A percentile compares a stretch with the other conserved stretches of the same genome.
These are phyloP conservation scores for Triglochin maritima DNA, from an alignment of 106 monocot species.

Conservation along the genomic window DNA sequence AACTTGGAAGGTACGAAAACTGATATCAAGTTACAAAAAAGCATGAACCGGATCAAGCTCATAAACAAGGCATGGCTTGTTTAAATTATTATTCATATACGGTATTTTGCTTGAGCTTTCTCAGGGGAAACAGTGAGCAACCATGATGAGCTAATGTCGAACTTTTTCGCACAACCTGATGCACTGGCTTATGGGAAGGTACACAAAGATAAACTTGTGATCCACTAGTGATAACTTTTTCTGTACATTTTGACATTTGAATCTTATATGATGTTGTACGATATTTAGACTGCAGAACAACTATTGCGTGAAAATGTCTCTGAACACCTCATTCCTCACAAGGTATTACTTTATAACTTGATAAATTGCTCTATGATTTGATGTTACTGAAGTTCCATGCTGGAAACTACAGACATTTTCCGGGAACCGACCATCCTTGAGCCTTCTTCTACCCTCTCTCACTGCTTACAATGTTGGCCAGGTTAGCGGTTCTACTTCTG, in stretches of 20 bases:
- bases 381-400: neutral
- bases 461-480: constrained; percentile 84
- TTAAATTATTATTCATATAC: neutral
- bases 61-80: neutral
- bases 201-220: neutral
- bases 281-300: constrained; percentile 58
- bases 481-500: constrained; percentile 23
- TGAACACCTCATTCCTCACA: constrained; percentile 78
- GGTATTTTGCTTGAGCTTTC: neutral
- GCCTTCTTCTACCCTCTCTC: constrained; percentile 69
- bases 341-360: constrained; percentile 28
- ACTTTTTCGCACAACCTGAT: constrained; percentile 99
- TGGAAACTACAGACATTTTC: constrained; percentile 56
- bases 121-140: constrained; percentile 80
- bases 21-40: neutral
- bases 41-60: neutral
- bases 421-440: constrained; percentile 87
- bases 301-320: constrained; percentile 53
- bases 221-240: no score
- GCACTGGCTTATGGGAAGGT: constrained; percentile 99
- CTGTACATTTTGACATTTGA: constrained; percentile 1
- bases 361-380: neutral
- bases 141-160: constrained; percentile 99
- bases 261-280: neutral
- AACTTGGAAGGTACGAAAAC: constrained; percentile 60